Conservation (phyloP, 768 basidiomycete species). For the Infundibulicybe gibba region DNA sequence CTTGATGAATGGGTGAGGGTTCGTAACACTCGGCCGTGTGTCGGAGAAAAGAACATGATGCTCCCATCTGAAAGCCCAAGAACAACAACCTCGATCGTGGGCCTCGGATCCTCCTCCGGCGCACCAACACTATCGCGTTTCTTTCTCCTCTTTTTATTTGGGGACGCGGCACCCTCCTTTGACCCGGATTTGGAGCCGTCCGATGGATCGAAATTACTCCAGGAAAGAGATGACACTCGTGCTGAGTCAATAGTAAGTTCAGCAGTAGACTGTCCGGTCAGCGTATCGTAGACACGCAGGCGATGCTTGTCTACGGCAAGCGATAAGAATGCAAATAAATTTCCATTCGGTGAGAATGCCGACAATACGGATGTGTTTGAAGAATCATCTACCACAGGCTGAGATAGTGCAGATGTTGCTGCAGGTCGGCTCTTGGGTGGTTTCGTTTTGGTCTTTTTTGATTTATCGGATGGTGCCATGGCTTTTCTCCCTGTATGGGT, state of each 20-base stretch:
- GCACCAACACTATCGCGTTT: constrained; percentile 29
- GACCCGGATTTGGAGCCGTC: constrained; percentile 16
- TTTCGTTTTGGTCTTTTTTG: constrained; percentile 54
- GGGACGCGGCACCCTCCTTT: constrained; percentile 25
- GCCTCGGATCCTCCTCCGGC: constrained; percentile 17
- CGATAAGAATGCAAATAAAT: constrained; percentile 57
- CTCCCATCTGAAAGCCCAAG: constrained; percentile 61
- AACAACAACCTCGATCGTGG: constrained; percentile 40
- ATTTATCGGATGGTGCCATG: constrained; percentile 43
- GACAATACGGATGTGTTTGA: constrained; percentile 40
- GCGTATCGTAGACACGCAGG: constrained; percentile 59
- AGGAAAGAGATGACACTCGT: constrained; percentile 51
- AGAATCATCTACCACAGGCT: constrained; percentile 48
- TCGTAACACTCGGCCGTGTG: constrained; percentile 50
- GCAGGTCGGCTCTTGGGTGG: constrained; percentile 45
- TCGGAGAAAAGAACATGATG: constrained; percentile 58
- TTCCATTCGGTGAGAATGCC: constrained; percentile 55
- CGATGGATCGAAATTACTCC: constrained; percentile 38
- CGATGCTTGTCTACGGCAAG: constrained; percentile 72
- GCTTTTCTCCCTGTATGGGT: neutral
- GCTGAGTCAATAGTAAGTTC: constrained; percentile 56
- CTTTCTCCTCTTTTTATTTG: constrained; percentile 54
- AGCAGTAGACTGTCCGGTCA: constrained; percentile 49
- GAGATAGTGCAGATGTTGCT: constrained; percentile 53
- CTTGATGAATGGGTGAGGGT: constrained; percentile 55